These are phyloP conservation scores for Fragilariopsis cylindrus DNA, from an alignment of 108 stramenopile genomes.

Conservation along the genomic window DNA sequence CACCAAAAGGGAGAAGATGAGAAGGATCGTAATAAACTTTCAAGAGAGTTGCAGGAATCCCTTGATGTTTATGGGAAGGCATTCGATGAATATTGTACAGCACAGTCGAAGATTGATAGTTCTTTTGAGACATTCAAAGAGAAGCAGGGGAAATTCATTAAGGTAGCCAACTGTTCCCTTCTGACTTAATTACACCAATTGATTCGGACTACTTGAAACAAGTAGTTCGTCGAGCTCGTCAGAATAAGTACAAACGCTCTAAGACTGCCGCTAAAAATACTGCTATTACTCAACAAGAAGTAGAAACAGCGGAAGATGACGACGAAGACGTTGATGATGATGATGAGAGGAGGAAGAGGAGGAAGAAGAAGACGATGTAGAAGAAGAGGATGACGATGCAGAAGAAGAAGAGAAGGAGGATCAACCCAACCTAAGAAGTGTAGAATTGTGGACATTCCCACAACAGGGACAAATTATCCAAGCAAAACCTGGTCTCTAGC, in stretches of 20 bases:
- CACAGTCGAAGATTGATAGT: slow-evolving; percentile 50
- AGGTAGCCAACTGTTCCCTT: slow-evolving; percentile 66
- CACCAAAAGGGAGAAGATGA: slow-evolving; percentile 35
- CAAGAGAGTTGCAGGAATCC: slow-evolving; percentile 58
- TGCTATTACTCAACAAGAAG: slow-evolving; percentile 3
- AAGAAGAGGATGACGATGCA: not conserved
- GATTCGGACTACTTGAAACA: slow-evolving; percentile 61
- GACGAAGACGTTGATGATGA: slow-evolving; percentile 2
- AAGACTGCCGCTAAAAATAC: slow-evolving; percentile 25
- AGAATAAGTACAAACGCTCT: slow-evolving; percentile 59
- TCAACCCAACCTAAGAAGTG: not conserved
- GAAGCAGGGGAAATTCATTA: slow-evolving; percentile 72
- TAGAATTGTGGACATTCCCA: slow-evolving; percentile 27
- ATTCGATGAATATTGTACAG: slow-evolving; percentile 74
- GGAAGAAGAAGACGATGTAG: slow-evolving; percentile 9
- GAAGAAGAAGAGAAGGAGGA: slow-evolving; percentile 5
- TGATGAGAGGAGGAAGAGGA: slow-evolving; percentile 12
- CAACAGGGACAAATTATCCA: slow-evolving; percentile 18
- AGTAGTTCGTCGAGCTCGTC: slow-evolving; percentile 65
- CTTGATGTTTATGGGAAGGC: slow-evolving; percentile 53
- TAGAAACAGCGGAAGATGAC: not conserved
- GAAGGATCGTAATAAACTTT: slow-evolving; percentile 62
- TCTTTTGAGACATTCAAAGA: slow-evolving; percentile 52
- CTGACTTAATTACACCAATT: slow-evolving; percentile 63
- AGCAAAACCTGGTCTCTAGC: slow-evolving; percentile 2